Base-by-base conservation (phyloP, 139 green algal species). In the Ulvella scutata region DNA sequence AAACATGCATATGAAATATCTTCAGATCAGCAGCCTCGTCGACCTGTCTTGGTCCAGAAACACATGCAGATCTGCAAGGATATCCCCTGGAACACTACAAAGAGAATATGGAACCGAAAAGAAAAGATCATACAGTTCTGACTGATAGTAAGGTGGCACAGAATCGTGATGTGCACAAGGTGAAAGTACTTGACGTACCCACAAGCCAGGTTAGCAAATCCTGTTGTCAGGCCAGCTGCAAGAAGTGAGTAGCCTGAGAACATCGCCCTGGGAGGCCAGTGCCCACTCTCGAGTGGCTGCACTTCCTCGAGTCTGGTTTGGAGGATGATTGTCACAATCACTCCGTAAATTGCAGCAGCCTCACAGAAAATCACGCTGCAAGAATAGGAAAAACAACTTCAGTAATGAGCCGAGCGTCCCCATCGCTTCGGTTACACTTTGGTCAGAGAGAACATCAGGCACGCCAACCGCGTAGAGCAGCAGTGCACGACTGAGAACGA, bases 251-350 rank as follows among this genome's bases (percentile, higher is more conserved):
- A 99, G 21, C 92, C 95, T 4, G 91, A 84, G 21, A 82, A 85
- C 83, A 87, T 85, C n/a, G 87, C 85, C 6, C 82, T 76, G 61
- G 82, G 80, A 35, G 21, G 59, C 74, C 80, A 75, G 3, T 75
- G 84, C 21, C 82, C 74, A 35, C 77, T 80, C 3, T 85, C 60
- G 6, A 61, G 44, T 0, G 61, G 43, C 3, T 81, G 37, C 0
- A 92, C 85, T 0, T 73, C 72, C 60, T 96, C 90, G 28, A 98
- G 83, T 79, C 97, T 98, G 61, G 94, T 99, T 74, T 96, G 88
- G 43, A 99, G 80, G 78, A 99, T 98, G 81, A 99, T 99, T 33
- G 92, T 92, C 20, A 99, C 93, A 73, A 99, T 98, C 59, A 99
- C 92, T 0, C 95, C 95, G 75, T 99, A 99, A 81, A 99, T 99